Evolutionary conservation across 2,329 filamentous ascomycete species (phyloP), one percentile per base, ranked within the genome.

Genomic region (Xylariales sp.): DNA sequence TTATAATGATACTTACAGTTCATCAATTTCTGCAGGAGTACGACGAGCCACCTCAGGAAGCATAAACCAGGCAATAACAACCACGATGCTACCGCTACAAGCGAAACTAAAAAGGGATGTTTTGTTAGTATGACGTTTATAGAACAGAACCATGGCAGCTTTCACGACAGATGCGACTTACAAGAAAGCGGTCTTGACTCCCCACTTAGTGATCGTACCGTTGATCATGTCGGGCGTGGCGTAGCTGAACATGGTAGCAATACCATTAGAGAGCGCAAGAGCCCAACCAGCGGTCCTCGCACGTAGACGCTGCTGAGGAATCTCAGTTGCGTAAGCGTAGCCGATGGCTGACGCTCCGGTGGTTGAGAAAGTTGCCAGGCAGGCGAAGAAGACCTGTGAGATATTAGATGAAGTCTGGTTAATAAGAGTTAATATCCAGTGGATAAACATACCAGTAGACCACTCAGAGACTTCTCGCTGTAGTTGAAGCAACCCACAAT

Each of bases 401-500:
- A 11, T 7, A 2, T 10, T 4, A 4, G 23, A 25, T 21, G 27
- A 23, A 25, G 13, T 15, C 7, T 5, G 14, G 13, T n/a, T 10
- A 11, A 11, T 7, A 35, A 18, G 17, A 10, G 5, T 8, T 18
- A 6, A 16, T 4, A 20, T 5, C 3, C 18, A 5, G 23, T 25
- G 23, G 23, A 25, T 8, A 15, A 10, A 21, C 33, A 13, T 4
- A 37, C 34, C 34, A 37, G 24, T 12, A 37, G 24, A 11, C 24
- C 14, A 11, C 34, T 37, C 12, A 25, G 28, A 13, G 34, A 23
- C 25, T 24, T 16, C 24, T 37, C 15, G 13, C 24, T 37, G 13
- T 37, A 37, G 15, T 37, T 25, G 23, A 37, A 27, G 6, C 34
- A 37, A 17, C 34, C 34, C 12, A 37, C 29, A 18, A 37, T 37